Evolutionary conservation across 2,329 filamentous ascomycete genomes (phyloP).

Genomic region (Neopestalotiopsis clavispora): DNA sequence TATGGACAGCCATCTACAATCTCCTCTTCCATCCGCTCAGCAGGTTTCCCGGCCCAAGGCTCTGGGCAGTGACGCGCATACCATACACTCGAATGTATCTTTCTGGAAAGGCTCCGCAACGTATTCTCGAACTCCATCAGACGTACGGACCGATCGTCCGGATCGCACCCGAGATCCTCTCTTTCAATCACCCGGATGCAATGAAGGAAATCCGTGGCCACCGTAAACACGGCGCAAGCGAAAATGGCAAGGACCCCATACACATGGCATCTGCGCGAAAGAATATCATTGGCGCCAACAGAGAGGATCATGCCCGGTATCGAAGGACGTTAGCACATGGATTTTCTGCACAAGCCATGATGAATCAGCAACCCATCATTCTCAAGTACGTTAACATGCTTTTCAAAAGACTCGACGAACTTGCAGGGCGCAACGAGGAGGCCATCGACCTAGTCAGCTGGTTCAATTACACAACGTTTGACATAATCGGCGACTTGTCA

Average conservation of each 20-base stretch:
- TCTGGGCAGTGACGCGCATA: neutral
- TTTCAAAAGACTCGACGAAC: constrained; percentile 19
- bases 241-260: neutral
- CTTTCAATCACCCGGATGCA: neutral
- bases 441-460: constrained; percentile 20
- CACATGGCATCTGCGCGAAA: too few species aligned
- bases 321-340: constrained; percentile 22
- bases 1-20: neutral
- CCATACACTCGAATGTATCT: neutral
- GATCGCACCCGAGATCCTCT: neutral
- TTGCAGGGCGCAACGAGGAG: neutral
- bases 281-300: neutral
- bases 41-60: neutral
- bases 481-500: constrained; percentile 27
- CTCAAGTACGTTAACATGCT: constrained; percentile 26
- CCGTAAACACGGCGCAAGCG: neutral
- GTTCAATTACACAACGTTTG: constrained; percentile 28
- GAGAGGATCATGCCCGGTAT: constrained; percentile 8
- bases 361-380: constrained; percentile 27
- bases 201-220: neutral
- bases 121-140: neutral
- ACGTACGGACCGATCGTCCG: neutral
- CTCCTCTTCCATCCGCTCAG: neutral
- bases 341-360: constrained; percentile 26
- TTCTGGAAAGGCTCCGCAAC: neutral